These are phyloP conservation scores for Cajanus cajan DNA, from an alignment of 306 rosid genomes.

Conservation along the genomic window DNA sequence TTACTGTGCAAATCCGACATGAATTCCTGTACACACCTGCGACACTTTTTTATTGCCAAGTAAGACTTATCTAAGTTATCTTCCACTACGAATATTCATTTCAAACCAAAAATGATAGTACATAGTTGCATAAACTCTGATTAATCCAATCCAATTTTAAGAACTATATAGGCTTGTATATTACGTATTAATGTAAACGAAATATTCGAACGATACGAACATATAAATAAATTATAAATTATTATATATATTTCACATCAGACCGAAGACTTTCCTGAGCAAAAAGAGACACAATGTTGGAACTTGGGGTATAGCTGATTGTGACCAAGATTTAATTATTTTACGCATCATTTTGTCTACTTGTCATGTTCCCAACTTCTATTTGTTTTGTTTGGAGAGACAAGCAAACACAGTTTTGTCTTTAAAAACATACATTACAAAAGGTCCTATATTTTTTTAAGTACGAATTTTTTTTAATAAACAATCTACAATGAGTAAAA, in stretches of 20 bases:
- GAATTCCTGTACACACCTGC: neutral
- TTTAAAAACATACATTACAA: neutral
- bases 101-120: neutral
- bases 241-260: neutral
- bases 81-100: neutral
- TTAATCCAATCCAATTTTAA: neutral
- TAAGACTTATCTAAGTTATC: neutral
- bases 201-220: neutral
- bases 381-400: neutral
- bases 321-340: slow-evolving; percentile 13
- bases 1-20: neutral
- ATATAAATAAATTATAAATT: neutral
- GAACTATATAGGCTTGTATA: neutral
- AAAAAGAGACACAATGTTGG: neutral
- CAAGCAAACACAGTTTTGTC: neutral
- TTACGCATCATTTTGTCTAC: neutral
- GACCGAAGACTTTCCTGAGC: neutral
- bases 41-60: neutral
- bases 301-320: neutral
- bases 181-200: neutral
- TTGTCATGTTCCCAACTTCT: neutral
- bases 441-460: neutral
- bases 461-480: neutral
- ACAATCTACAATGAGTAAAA: neutral
- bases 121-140: neutral